Conservation (phyloP, 1,139 yeast species). For the Kluyveromyces marxianus region DNA sequence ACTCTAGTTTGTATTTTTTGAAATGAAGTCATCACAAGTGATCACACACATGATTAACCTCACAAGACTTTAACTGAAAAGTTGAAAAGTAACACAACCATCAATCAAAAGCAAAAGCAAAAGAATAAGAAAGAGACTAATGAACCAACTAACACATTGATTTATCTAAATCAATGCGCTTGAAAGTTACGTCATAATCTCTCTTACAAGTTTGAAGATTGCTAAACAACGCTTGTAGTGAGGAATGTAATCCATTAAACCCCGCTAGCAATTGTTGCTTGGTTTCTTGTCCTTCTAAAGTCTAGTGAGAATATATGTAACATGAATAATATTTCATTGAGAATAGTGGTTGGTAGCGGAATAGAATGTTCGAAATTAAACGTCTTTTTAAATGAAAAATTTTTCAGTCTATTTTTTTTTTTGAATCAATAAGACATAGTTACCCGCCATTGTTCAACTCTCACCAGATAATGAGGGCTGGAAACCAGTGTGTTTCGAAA, state of each 20-base stretch:
- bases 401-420: neutral
- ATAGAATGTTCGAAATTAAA: neutral
- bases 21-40: constrained; percentile 6
- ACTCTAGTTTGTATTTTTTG: constrained; percentile 33
- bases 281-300: neutral
- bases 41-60: constrained; percentile 1
- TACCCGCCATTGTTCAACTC: neutral
- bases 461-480: neutral
- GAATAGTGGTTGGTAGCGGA: neutral
- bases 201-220: no score
- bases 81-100: neutral
- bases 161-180: no score
- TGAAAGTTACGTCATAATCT: no score
- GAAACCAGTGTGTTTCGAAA: neutral
- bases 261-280: neutral
- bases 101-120: neutral
- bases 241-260: no score
- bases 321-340: neutral
- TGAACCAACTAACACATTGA: no score
- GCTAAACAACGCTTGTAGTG: no score
- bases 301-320: neutral
- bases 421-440: neutral
- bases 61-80: neutral
- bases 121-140: neutral
- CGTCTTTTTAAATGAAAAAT: neutral